These are phyloP conservation scores for Pyrenopolyporus hunteri DNA, from an alignment of 495 filamentous ascomycete genomes.

Conservation along the genomic window DNA sequence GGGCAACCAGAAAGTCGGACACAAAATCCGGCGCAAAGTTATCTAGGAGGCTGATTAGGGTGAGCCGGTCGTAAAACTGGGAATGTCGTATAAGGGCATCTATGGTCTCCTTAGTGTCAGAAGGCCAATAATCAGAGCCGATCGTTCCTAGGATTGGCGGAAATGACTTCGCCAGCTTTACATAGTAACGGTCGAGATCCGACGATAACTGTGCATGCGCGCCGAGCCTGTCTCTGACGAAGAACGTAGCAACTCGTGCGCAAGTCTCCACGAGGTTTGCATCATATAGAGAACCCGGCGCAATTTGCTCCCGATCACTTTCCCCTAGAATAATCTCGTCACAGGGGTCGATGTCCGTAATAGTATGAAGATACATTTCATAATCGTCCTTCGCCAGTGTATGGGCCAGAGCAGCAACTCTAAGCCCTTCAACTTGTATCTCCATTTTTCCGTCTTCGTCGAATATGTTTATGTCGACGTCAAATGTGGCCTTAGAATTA, in stretches of 20 bases:
- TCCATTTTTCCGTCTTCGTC: constrained; percentile 42
- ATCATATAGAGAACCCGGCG: neutral
- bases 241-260: constrained; percentile 46
- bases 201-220: neutral
- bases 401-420: constrained; percentile 45
- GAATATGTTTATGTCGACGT: constrained; percentile 49
- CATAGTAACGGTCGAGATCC: neutral
- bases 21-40: constrained; percentile 38
- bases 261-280: constrained; percentile 45
- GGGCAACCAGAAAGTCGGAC: constrained; percentile 20
- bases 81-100: constrained; percentile 44
- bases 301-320: too few relatives aligned
- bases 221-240: constrained; percentile 2
- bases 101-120: constrained; percentile 43
- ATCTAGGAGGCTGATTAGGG: constrained; percentile 38
- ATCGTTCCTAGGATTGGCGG: constrained; percentile 15
- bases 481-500: constrained; percentile 41
- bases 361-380: constrained; percentile 52
- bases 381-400: constrained; percentile 50
- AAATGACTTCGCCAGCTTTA: constrained; percentile 7
- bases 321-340: constrained; percentile 42
- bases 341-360: constrained; percentile 49
- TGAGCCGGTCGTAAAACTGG: constrained; percentile 39
- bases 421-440: constrained; percentile 50
- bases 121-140: constrained; percentile 28